Base-by-base conservation (phyloP, 805 yeast genomes). In the Myxozyma geophila region DNA sequence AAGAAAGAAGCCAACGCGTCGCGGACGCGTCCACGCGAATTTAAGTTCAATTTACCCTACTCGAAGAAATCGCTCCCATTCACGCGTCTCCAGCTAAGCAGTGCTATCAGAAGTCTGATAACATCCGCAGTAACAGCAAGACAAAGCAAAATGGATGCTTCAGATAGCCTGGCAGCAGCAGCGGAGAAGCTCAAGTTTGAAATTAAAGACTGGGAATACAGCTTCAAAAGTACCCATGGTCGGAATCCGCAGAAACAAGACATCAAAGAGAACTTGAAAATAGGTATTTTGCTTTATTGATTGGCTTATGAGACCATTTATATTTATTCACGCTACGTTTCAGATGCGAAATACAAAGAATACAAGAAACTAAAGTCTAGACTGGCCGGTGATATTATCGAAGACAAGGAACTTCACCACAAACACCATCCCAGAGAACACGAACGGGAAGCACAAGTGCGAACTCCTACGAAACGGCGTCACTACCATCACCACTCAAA, bases 181-280 rank as follows among this genome's bases (percentile, higher is more conserved):
- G 10, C 47, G 9, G 67, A 67, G 28, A 47, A 64, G 54, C 69
- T 84, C 40, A 82, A 81, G 66, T 66, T 74, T 7, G 81, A 80
- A 60, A 76, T 85, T 59, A 86, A 86, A 68, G 71, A 72, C 9
- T 86, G 89, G 88, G 89, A 86, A 65, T 78, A 81, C 50, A 67
- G 69, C 1, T 86, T 83, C 68, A 70, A 73, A 17, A 67, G 70
- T 15, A 64, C 71, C 21, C 66, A 78, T 48, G 80, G 82, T 1
- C 73, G 83, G n/a, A 74, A 74, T 17, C 88, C 89, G 0, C 70
- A 76, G 0, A 78, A 77, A 36, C 76, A 76, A 12, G 88, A 85
- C 68, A 80, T 85, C 55, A 81, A 79, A 67, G 70, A 72, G 7
- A 72, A 78, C 52, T 73, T 76, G 0, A 76, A 72, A 1, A 75